Conservation (phyloP, 148 eudicot species). For the Linanthus parryae region DNA sequence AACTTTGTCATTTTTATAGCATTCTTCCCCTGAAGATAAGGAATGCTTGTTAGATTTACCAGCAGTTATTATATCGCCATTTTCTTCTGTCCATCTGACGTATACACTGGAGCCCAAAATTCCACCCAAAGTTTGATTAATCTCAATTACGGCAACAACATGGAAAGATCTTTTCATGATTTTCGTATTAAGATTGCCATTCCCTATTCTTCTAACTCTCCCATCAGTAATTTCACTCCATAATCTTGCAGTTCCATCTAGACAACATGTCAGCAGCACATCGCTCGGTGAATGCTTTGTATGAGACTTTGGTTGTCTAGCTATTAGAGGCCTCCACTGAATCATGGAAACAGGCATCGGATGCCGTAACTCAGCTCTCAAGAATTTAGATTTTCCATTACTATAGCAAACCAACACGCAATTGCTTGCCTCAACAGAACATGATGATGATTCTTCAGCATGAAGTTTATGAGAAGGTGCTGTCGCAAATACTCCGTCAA, state of each 20-base stretch:
- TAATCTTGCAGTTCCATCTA: slow-evolving; percentile 87
- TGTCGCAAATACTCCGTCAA: slow-evolving; percentile 69
- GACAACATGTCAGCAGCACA: slow-evolving; percentile 66
- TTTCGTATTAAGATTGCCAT: slow-evolving; percentile 46
- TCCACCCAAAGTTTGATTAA: slow-evolving; percentile 65
- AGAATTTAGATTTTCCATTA: slow-evolving; percentile 41
- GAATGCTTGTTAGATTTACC: slow-evolving; percentile 25
- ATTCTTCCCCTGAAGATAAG: slow-evolving; percentile 30
- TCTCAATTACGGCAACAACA: slow-evolving; percentile 73
- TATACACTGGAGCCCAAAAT: slow-evolving; percentile 56
- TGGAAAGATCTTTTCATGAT: slow-evolving; percentile 40
- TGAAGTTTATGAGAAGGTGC: slow-evolving; percentile 29
- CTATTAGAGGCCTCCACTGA: slow-evolving; percentile 85
- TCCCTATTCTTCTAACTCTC: slow-evolving; percentile 45
- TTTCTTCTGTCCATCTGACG: slow-evolving; percentile 76
- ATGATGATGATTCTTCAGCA: slow-evolving; percentile 22
- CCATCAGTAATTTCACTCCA: slow-evolving; percentile 91
- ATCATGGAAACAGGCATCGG: slow-evolving; percentile 75
- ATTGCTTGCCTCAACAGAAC: slow-evolving; percentile 23
- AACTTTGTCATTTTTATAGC: slow-evolving; percentile 34
- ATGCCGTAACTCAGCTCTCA: slow-evolving; percentile 56
- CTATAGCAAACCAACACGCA: slow-evolving; percentile 44
- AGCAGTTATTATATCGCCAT: slow-evolving; percentile 35
- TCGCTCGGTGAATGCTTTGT: slow-evolving; percentile 34
- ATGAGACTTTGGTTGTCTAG: slow-evolving; percentile 26